Conservation (phyloP, 2,329 filamentous ascomycete genomes). For the Hawksworthiomyces lignivorus region DNA sequence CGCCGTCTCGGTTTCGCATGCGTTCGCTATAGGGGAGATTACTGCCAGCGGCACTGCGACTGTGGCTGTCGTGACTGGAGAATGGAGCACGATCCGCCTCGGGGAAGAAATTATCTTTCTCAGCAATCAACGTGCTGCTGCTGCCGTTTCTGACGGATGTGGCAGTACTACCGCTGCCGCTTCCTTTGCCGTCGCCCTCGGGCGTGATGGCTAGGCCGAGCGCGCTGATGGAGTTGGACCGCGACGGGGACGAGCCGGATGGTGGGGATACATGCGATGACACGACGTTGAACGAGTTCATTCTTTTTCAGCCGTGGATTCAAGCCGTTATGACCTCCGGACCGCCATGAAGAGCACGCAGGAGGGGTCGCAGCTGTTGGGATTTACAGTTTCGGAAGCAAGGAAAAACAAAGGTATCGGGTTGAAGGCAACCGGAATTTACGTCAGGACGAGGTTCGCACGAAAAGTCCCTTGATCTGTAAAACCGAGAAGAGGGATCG, state of each 20-base stretch:
- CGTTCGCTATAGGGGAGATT: slow-evolving; percentile 19
- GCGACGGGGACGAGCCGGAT: slow-evolving; percentile 46
- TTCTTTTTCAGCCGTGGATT: slow-evolving; percentile 46
- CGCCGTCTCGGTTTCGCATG: slow-evolving; percentile 18
- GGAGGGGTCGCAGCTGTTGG: too few relatives aligned
- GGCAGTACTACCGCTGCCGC: too few relatives aligned
- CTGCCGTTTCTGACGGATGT: slow-evolving; percentile 28
- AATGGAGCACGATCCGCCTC: too few relatives aligned
- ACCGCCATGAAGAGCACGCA: slow-evolving; percentile 42
- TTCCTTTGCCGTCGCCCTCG: slow-evolving; percentile 31
- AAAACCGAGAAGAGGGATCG: too few relatives aligned
- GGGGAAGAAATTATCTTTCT: background rate
- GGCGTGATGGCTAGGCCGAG: slow-evolving; percentile 40
- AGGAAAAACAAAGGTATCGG: too few relatives aligned
- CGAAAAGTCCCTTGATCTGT: too few relatives aligned
- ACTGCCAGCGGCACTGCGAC: slow-evolving; percentile 1
- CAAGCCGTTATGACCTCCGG: slow-evolving; percentile 24
- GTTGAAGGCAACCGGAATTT: too few relatives aligned
- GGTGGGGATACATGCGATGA: slow-evolving; percentile 70
- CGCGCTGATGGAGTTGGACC: slow-evolving; percentile 53
- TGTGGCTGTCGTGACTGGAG: slow-evolving; percentile 12
- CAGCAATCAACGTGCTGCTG: slow-evolving; percentile 6
- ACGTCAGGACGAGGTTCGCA: too few relatives aligned
- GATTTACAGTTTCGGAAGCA: too few relatives aligned
- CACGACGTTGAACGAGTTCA: slow-evolving; percentile 96